phyloP scores from a whole-genome alignment of 2,329 filamentous ascomycete species.

The Remersonia thermophila region DNA sequence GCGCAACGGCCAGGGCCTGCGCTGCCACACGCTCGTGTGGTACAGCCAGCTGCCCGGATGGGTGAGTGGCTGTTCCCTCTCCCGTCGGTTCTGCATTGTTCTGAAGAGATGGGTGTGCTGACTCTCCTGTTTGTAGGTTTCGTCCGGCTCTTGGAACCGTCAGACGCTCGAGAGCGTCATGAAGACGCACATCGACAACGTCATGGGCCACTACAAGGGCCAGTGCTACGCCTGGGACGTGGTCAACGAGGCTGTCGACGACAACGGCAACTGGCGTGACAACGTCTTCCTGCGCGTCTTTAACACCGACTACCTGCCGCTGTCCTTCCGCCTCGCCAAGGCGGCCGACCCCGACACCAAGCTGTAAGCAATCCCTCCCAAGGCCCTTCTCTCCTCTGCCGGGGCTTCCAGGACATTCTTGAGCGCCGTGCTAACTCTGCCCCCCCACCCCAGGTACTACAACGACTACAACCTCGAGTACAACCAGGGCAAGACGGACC shows the following conservation, averaged over 20 bases:
- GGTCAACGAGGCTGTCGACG: slow-evolving; percentile 50
- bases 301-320: slow-evolving; percentile 42
- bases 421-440: neutral
- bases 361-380: slow-evolving; percentile 23
- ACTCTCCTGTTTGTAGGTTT: slow-evolving; percentile 12
- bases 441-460: slow-evolving; percentile 26
- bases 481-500: slow-evolving; percentile 33
- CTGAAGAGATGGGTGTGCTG: neutral
- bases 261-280: slow-evolving; percentile 40
- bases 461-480: slow-evolving; percentile 51
- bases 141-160: slow-evolving; percentile 40
- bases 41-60: slow-evolving; percentile 41
- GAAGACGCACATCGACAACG: slow-evolving; percentile 48
- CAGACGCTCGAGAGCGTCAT: slow-evolving; percentile 40
- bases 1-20: slow-evolving; percentile 37
- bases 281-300: slow-evolving; percentile 43
- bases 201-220: slow-evolving; percentile 44
- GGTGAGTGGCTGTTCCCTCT: slow-evolving; percentile 25
- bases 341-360: slow-evolving; percentile 43
- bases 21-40: slow-evolving; percentile 51
- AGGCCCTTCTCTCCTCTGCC: slow-evolving; percentile 17
- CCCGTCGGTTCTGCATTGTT: neutral
- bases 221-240: slow-evolving; percentile 55
- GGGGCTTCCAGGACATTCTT: too few species aligned
- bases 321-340: slow-evolving; percentile 44